Percentiles rank a stretch among this genome's conserved stretches.
These are phyloP conservation scores for Paraphoma chrysanthemicola DNA, from an alignment of 2,329 filamentous ascomycete species.

Conservation along the genomic window DNA sequence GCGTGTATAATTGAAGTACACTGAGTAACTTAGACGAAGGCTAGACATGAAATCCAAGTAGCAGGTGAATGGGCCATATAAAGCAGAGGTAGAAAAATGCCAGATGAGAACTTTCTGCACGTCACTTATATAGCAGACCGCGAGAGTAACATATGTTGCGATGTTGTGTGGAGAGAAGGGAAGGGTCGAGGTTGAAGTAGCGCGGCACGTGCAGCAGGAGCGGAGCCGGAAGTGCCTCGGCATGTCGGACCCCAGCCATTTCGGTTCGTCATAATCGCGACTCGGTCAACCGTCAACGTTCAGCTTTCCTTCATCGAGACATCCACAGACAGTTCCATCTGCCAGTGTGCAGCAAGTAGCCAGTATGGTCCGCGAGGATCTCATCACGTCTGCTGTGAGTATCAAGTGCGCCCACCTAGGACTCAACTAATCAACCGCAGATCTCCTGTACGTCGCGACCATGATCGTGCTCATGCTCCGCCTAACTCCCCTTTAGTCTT, in stretches of 20 bases:
- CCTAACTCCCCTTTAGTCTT: constrained; percentile 68
- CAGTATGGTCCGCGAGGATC: constrained; percentile 92
- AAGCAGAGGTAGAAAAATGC: too few species aligned
- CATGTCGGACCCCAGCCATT: constrained; percentile 9
- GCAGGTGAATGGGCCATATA: too few species aligned
- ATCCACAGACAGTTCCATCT: constrained; percentile 10
- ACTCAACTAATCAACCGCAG: constrained; percentile 44
- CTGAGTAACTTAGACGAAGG: too few species aligned
- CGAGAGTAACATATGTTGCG: too few species aligned
- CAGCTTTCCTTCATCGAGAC: neutral
- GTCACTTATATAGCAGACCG: too few species aligned
- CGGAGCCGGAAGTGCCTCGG: constrained; percentile 3
- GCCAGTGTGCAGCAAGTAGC: constrained; percentile 19
- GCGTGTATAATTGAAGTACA: too few species aligned
- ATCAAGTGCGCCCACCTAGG: neutral
- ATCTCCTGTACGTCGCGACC: constrained; percentile 57
- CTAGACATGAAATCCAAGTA: too few species aligned
- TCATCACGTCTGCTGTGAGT: constrained; percentile 76
- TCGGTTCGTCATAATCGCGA: constrained; percentile 19
- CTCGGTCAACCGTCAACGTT: constrained; percentile 1
- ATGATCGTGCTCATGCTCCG: constrained; percentile 3
- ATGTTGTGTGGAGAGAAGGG: neutral
- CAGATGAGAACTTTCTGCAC: too few species aligned
- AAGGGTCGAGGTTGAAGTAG: neutral
- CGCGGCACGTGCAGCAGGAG: neutral